Evolutionary conservation across 1,284 basidiomycete species (phyloP).

Genomic region (Serendipita sp.): DNA sequence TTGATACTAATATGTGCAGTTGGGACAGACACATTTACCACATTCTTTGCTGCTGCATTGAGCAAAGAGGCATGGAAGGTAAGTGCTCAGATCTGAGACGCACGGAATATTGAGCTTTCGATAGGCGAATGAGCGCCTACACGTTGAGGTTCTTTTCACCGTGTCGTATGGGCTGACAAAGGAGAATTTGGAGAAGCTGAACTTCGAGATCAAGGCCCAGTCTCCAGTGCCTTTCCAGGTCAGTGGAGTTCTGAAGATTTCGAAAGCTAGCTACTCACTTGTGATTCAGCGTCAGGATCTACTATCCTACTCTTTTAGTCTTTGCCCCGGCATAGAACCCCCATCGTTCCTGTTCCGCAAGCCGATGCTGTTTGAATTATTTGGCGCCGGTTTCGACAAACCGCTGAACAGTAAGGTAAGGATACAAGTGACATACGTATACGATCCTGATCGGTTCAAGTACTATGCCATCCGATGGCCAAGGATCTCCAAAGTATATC

Average conservation of each 20-base stretch:
- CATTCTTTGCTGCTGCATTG: conserved; percentile 53
- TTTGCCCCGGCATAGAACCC: conserved; percentile 32
- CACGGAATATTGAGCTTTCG: conserved; percentile 9
- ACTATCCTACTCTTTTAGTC: conserved; percentile 36
- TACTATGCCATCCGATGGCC: conserved; percentile 75
- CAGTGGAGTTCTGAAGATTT: conserved; percentile 10
- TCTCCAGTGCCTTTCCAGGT: conserved; percentile 24
- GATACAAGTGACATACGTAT: neutral
- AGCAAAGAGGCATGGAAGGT: conserved; percentile 17
- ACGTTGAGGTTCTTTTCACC: conserved; percentile 58
- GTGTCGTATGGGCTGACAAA: conserved; percentile 59
- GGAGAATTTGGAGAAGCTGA: conserved; percentile 50
- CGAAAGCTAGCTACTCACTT: conserved; percentile 12
- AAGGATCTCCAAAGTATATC: conserved; percentile 53
- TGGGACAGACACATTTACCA: conserved; percentile 56
- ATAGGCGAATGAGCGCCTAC: conserved; percentile 26
- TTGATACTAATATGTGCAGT: conserved; percentile 29
- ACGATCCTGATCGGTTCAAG: conserved; percentile 26
- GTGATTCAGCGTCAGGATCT: neutral
- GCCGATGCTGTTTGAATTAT: conserved; percentile 59
- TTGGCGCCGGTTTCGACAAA: conserved; percentile 71
- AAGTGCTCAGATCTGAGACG: conserved; percentile 23
- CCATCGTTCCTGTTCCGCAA: conserved; percentile 45
- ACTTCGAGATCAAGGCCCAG: conserved; percentile 44
- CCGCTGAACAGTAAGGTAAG: conserved; percentile 39